phyloP scores from a whole-genome alignment of 2,329 filamentous ascomycete genomes.

The Talaromyces sp. region DNA sequence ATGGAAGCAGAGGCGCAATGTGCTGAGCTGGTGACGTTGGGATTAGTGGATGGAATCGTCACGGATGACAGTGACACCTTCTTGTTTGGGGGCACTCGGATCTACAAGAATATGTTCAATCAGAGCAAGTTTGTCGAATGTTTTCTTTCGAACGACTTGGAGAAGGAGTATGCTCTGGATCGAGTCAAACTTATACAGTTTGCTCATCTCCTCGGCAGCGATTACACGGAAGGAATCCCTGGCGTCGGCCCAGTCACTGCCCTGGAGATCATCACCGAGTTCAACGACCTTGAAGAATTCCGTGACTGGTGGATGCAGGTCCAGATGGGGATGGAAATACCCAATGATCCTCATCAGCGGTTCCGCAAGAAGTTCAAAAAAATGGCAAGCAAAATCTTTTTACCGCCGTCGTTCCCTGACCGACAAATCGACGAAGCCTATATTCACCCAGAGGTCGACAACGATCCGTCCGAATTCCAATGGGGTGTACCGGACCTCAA shows the following conservation, averaged over 20 bases:
- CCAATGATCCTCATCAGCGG: slow-evolving; percentile 53
- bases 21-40: slow-evolving; percentile 79
- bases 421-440: slow-evolving; percentile 78
- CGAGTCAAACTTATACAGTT: slow-evolving; percentile 84
- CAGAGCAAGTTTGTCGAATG: slow-evolving; percentile 97
- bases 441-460: slow-evolving; percentile 78
- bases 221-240: slow-evolving; percentile 89
- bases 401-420: slow-evolving; percentile 76
- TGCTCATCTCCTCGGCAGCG: slow-evolving; percentile 84
- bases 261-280: slow-evolving; percentile 89
- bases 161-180: slow-evolving; percentile 82
- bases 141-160: slow-evolving; percentile 77
- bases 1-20: slow-evolving; percentile 99
- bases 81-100: slow-evolving; percentile 88
- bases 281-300: slow-evolving; percentile 69
- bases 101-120: slow-evolving; percentile 99
- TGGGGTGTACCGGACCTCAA: slow-evolving; percentile 96
- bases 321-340: slow-evolving; percentile 62
- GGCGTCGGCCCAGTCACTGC: slow-evolving; percentile 93
- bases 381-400: slow-evolving; percentile 78
- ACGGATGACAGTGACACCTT: slow-evolving; percentile 97
- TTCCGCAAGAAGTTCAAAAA: slow-evolving; percentile 87
- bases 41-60: slow-evolving; percentile 93
- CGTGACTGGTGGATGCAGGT: slow-evolving; percentile 82
- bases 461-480: slow-evolving; percentile 71